Conservation (phyloP, 2,329 filamentous ascomycete genomes). For the Colletotrichum endophyticum region DNA sequence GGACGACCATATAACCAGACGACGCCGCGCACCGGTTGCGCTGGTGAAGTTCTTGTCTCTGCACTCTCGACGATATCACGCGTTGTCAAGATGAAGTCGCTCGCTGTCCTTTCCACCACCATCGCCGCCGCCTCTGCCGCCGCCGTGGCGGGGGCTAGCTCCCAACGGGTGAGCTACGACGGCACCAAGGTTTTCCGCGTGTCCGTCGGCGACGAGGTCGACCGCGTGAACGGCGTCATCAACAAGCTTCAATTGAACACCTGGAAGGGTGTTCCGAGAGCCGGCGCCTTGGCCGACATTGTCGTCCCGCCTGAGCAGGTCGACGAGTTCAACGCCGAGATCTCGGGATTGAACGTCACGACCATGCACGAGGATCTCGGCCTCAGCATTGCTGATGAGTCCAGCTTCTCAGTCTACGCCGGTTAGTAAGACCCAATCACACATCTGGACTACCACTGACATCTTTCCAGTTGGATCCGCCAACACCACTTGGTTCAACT, state of each 20-base stretch:
- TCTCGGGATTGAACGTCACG: slow-evolving; percentile 32
- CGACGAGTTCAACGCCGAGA: slow-evolving; percentile 34
- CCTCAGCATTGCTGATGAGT: slow-evolving; percentile 39
- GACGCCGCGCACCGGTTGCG: not conserved
- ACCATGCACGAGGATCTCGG: slow-evolving; percentile 46
- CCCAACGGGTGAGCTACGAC: slow-evolving; percentile 39
- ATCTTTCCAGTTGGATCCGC: slow-evolving; percentile 6
- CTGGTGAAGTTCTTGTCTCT: not conserved
- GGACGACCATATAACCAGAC: not conserved
- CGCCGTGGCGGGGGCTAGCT: not conserved
- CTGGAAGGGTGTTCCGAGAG: slow-evolving; percentile 40
- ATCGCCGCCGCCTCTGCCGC: slow-evolving; percentile 12
- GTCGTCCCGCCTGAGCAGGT: slow-evolving; percentile 41
- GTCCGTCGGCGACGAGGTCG: slow-evolving; percentile 36
- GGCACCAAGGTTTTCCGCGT: slow-evolving; percentile 51
- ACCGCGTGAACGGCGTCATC: slow-evolving; percentile 36
- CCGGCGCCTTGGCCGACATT: slow-evolving; percentile 42
- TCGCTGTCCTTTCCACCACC: slow-evolving; percentile 8
- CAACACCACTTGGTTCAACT: slow-evolving; percentile 45
- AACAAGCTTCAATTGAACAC: slow-evolving; percentile 36
- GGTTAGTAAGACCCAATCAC: not conserved
- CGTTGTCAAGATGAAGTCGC: slow-evolving; percentile 13
- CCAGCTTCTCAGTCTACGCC: slow-evolving; percentile 31
- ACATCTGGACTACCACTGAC: not conserved
- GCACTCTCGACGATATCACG: not conserved